Percentiles rank a stretch among this genome's conserved stretches.
Conservation (phyloP, 495 filamentous ascomycete genomes). For the Terfezia claveryi region DNA sequence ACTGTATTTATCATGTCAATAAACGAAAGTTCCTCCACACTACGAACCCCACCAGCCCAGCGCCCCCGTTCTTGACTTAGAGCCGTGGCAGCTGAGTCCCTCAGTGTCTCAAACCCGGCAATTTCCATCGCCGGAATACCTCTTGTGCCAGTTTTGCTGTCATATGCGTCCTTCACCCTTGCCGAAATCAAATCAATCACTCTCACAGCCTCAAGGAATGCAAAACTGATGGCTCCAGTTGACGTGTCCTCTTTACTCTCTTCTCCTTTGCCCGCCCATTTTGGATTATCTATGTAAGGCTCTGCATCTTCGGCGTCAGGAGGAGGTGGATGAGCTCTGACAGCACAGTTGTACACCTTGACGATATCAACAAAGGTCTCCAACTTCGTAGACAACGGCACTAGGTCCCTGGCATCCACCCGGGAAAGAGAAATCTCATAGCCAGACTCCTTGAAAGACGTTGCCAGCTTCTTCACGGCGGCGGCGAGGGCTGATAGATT, state of each 20-base stretch:
- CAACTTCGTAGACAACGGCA: constrained; percentile 8
- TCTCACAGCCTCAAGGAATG: background rate
- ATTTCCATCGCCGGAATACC: background rate
- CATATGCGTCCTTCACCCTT: background rate
- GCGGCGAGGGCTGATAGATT: constrained; percentile 7
- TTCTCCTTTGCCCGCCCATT: too few relatives aligned
- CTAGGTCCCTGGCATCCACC: constrained; percentile 7
- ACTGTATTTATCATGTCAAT: constrained; percentile 16
- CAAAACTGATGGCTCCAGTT: background rate
- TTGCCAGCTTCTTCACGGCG: constrained; percentile 10
- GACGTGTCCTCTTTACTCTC: too few relatives aligned
- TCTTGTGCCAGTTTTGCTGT: background rate
- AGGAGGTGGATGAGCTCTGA: constrained; percentile 1
- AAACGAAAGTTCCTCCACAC: constrained; percentile 11
- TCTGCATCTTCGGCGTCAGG: too few relatives aligned
- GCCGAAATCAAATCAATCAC: background rate
- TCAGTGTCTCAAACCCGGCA: background rate
- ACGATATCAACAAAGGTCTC: constrained; percentile 7
- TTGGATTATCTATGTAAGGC: too few relatives aligned
- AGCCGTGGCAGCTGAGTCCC: background rate
- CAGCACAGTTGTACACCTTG: constrained; percentile 13
- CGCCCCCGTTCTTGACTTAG: background rate
- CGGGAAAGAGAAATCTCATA: constrained; percentile 17
- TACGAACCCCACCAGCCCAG: too few relatives aligned
- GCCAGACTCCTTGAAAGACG: constrained; percentile 10